Conservation (phyloP, 148 eudicot species). For the Cornus kousa region DNA sequence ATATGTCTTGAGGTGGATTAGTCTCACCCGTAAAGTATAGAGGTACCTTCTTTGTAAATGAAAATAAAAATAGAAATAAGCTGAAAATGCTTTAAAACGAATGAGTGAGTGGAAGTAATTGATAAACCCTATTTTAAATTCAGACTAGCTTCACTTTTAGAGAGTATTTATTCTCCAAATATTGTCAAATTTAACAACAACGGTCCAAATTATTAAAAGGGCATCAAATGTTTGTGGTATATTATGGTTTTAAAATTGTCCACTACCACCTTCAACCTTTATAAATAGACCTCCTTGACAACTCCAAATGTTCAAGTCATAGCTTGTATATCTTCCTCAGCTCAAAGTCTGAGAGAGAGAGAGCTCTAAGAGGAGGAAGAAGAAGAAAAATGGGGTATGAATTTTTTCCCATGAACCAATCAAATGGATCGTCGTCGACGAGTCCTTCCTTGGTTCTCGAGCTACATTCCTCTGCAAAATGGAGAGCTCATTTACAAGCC, state of each 20-base stretch:
- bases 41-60: no score
- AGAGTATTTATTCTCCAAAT: not conserved
- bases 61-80: no score
- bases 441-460: conserved; percentile 16
- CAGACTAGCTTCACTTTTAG: no score
- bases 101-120: no score
- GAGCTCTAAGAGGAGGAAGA: not conserved
- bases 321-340: not conserved
- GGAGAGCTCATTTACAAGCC: conserved; percentile 41
- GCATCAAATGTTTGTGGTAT: not conserved
- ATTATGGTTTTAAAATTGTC: not conserved
- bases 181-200: not conserved
- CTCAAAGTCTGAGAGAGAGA: not conserved
- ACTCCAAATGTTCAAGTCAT: not conserved
- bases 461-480: conserved; percentile 34
- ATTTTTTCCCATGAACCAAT: not conserved
- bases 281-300: not conserved
- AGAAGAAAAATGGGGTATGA: not conserved
- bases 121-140: no score
- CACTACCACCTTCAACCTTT: not conserved
- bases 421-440: not conserved
- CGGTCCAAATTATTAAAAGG: not conserved
- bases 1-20: no score
- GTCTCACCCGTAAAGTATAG: no score
- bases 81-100: no score